These are phyloP conservation scores for Raffaelea ambrosiae DNA, from an alignment of 2,329 filamentous ascomycete genomes.

Conservation along the genomic window DNA sequence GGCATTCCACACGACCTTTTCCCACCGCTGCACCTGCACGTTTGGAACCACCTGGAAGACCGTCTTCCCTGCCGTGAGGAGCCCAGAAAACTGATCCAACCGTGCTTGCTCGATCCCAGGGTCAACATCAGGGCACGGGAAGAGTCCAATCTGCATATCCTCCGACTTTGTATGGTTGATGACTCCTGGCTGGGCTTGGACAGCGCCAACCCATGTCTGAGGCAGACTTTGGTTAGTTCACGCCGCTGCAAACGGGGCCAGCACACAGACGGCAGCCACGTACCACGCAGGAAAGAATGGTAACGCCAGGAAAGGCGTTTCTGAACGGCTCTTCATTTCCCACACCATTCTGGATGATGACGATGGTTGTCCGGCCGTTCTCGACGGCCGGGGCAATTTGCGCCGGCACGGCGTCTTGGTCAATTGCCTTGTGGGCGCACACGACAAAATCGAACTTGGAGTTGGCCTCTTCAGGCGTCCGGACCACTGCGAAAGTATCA, in stretches of 20 bases:
- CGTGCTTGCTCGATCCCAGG: neutral
- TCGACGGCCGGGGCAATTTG: neutral
- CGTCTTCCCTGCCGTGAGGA: neutral
- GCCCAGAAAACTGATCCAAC: neutral
- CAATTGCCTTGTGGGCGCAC: neutral
- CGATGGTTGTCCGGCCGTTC: neutral
- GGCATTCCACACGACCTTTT: neutral
- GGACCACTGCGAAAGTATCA: neutral
- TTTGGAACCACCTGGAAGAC: neutral
- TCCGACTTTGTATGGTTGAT: neutral
- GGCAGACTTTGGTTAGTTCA: no score
- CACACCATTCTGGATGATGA: neutral
- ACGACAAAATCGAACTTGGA: neutral
- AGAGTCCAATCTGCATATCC: neutral
- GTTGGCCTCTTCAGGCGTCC: neutral
- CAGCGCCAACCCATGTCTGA: neutral
- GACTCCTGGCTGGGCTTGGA: neutral
- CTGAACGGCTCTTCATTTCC: neutral
- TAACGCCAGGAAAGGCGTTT: neutral
- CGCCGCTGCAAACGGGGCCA: no score
- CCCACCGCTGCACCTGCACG: neutral
- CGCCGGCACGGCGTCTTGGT: neutral
- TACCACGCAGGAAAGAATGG: neutral
- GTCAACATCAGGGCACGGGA: neutral
- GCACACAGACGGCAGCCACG: neutral